Conservation (phyloP, 805 yeast species). For the Nakazawaea wickerhamii region DNA sequence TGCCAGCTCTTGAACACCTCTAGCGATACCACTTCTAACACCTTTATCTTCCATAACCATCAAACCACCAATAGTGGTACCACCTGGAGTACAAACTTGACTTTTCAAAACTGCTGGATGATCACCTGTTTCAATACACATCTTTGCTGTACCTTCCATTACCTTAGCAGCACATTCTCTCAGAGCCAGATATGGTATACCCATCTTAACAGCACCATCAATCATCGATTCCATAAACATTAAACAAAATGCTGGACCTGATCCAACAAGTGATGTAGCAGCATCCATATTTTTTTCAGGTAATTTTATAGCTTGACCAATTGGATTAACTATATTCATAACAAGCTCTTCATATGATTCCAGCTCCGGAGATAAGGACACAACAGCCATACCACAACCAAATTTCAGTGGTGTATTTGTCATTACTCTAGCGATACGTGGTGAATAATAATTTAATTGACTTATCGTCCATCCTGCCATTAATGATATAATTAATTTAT, state of each 20-base stretch:
- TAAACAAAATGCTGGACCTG: constrained; percentile 93
- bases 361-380: constrained; percentile 62
- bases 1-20: constrained; percentile 92
- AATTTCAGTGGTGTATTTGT: constrained; percentile 94
- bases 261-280: constrained; percentile 90
- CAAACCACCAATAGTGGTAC: constrained; percentile 94
- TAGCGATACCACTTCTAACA: constrained; percentile 78
- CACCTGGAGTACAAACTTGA: constrained; percentile 95
- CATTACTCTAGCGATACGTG: constrained; percentile 84
- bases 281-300: constrained; percentile 96
- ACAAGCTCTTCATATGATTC: constrained; percentile 37
- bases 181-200: constrained; percentile 81
- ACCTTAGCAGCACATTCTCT: constrained; percentile 88
- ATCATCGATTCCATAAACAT: constrained; percentile 85
- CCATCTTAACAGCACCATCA: constrained; percentile 94
- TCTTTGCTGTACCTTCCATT: constrained; percentile 87
- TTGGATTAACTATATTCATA: constrained; percentile 51
- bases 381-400: constrained; percentile 91
- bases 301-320: constrained; percentile 60
- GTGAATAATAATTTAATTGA: constrained; percentile 50
- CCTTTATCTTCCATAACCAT: constrained; percentile 89
- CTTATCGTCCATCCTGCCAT: constrained; percentile 91
- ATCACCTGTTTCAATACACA: constrained; percentile 75
- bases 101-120: constrained; percentile 88
- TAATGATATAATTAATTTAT: constrained; percentile 66